Percentiles rank a stretch among this genome's conserved stretches.
Conservation (phyloP, 257 asterid species). For the Ballota nigra region DNA sequence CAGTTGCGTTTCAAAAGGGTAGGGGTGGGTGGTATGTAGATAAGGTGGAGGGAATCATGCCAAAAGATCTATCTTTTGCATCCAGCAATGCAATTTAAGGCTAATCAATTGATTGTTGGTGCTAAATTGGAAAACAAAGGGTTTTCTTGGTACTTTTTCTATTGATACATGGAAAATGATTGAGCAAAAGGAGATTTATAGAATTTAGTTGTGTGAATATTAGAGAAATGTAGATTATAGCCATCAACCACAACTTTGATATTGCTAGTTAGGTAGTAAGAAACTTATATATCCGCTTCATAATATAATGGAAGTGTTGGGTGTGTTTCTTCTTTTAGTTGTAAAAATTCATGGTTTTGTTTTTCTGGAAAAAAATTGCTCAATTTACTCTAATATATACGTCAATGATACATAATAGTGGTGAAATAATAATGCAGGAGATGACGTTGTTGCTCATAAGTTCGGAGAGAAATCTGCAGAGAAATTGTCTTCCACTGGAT, state of each 20-base stretch:
- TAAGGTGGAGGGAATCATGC: too few relatives aligned
- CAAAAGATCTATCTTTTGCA: not conserved
- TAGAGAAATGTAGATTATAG: not conserved
- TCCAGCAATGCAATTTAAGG: not conserved
- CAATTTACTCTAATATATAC: not conserved
- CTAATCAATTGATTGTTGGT: not conserved
- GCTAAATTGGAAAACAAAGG: not conserved
- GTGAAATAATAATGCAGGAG: slow-evolving; percentile 51
- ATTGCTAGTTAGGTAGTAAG: not conserved
- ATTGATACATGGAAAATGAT: not conserved
- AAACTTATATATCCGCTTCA: not conserved
- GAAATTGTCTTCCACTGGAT: slow-evolving; percentile 54
- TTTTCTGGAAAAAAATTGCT: not conserved
- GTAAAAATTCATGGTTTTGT: not conserved
- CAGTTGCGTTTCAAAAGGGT: too few relatives aligned
- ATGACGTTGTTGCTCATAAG: slow-evolving; percentile 64
- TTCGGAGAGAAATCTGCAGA: slow-evolving; percentile 67
- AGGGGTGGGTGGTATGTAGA: too few relatives aligned
- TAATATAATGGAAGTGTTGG: not conserved
- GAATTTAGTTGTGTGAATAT: too few relatives aligned
- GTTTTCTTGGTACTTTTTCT: not conserved
- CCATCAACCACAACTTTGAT: not conserved
- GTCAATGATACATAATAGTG: not conserved
- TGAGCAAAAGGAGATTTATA: not conserved
- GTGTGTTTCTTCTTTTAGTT: not conserved